A percentile compares a stretch with the other conserved stretches of the same genome.
phyloP scores from a whole-genome alignment of 225 moss, liverwort and hornwort species.

The Sphagnum tenellum region DNA sequence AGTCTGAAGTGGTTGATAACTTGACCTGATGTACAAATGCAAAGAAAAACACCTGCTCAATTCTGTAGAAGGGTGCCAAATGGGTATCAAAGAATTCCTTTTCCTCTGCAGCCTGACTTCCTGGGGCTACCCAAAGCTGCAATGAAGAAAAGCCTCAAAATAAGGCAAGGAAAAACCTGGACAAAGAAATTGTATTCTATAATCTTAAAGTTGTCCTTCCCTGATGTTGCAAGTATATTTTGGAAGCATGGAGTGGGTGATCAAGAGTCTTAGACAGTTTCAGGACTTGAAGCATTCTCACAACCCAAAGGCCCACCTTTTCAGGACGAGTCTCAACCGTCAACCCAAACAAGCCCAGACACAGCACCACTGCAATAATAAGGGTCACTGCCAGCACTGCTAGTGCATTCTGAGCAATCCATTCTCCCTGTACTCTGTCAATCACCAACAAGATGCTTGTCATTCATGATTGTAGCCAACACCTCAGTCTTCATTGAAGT shows the following conservation, averaged over 20 bases:
- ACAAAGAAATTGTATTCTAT: background rate
- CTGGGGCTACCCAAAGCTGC: slow-evolving; percentile 95
- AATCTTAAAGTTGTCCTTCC: too few species aligned
- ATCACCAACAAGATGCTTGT: background rate
- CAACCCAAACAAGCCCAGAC: slow-evolving; percentile 63
- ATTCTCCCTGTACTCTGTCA: slow-evolving; percentile 72
- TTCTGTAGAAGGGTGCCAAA: slow-evolving; percentile 92
- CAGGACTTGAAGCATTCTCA: too few species aligned
- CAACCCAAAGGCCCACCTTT: slow-evolving; percentile 33
- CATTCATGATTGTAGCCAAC: too few species aligned
- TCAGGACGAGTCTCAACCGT: slow-evolving; percentile 87
- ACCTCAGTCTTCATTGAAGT: too few species aligned
- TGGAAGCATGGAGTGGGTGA: too few species aligned
- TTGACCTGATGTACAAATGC: too few species aligned
- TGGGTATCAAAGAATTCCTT: slow-evolving; percentile 84
- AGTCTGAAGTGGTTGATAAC: too few species aligned
- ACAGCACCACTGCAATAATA: slow-evolving; percentile 42
- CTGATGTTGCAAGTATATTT: too few species aligned
- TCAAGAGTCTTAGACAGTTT: too few species aligned
- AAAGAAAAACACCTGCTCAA: slow-evolving; percentile 64
- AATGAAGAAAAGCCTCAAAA: slow-evolving; percentile 5
- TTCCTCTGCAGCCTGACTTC: slow-evolving; percentile 84
- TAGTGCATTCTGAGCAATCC: slow-evolving; percentile 60
- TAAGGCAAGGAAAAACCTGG: background rate
- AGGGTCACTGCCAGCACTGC: slow-evolving; percentile 43